These are phyloP conservation scores for Cairneyella variabilis DNA, from an alignment of 495 filamentous ascomycete species.

Conservation along the genomic window DNA sequence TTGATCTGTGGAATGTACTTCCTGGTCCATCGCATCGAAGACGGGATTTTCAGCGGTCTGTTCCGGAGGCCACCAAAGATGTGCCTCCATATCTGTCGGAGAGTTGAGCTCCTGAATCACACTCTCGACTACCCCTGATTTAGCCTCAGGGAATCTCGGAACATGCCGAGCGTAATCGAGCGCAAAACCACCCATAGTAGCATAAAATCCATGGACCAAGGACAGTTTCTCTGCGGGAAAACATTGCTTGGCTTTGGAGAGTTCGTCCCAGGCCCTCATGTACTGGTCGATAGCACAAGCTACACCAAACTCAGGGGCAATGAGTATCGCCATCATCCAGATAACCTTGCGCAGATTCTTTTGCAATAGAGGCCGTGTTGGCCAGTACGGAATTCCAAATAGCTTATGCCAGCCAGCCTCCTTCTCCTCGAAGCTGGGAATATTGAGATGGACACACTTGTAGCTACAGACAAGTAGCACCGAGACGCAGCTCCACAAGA, in stretches of 20 bases:
- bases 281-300: slow-evolving; percentile 11
- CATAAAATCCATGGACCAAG: slow-evolving; percentile 18
- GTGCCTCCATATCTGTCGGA: no score
- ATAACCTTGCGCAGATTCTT: neutral
- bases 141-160: no score
- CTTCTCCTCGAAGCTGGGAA: slow-evolving; percentile 1
- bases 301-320: slow-evolving; percentile 18
- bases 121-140: no score
- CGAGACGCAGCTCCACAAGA: slow-evolving; percentile 4
- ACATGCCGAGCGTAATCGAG: no score
- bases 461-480: slow-evolving; percentile 3
- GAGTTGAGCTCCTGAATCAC: no score
- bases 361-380: neutral
- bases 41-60: no score
- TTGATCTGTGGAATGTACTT: no score
- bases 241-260: neutral
- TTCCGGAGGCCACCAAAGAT: no score
- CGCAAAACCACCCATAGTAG: slow-evolving; percentile 20
- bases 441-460: slow-evolving; percentile 3
- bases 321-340: slow-evolving; percentile 12
- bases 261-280: neutral
- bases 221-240: slow-evolving; percentile 2
- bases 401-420: neutral
- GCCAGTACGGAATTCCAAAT: neutral
- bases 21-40: no score